These are phyloP conservation scores for Fonsecaea nubica DNA, from an alignment of 2,329 filamentous ascomycete species.

Conservation along the genomic window DNA sequence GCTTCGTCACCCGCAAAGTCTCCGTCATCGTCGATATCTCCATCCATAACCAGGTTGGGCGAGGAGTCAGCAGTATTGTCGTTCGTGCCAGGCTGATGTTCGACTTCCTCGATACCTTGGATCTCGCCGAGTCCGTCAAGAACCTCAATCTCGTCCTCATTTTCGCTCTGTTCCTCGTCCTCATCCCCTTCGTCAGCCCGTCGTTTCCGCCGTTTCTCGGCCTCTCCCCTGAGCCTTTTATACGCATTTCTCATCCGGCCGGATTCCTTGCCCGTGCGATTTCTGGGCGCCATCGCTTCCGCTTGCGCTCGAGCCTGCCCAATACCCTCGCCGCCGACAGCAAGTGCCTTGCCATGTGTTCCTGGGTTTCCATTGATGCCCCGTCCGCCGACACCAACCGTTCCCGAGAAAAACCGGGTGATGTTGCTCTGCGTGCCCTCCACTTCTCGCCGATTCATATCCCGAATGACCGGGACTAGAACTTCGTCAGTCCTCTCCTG, in stretches of 20 bases:
- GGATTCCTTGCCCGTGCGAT: constrained; percentile 67
- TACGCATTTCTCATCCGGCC: constrained; percentile 80
- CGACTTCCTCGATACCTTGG: constrained; percentile 20
- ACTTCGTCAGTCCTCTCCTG: constrained; percentile 94
- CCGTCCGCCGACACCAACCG: constrained; percentile 74
- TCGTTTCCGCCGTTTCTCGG: constrained; percentile 43
- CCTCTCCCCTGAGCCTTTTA: constrained; percentile 67
- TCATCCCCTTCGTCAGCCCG: constrained; percentile 50
- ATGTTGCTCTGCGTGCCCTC: constrained; percentile 97
- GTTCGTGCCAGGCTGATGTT: constrained; percentile 15
- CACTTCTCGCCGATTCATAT: constrained; percentile 86
- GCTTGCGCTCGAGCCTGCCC: constrained; percentile 3
- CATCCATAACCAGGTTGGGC: not conserved
- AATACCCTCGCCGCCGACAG: constrained; percentile 28
- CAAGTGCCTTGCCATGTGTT: constrained; percentile 15
- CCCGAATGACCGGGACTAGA: constrained; percentile 89
- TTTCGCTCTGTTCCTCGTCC: constrained; percentile 39
- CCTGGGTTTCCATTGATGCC: constrained; percentile 12
- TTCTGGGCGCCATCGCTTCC: constrained; percentile 61
- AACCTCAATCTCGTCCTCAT: constrained; percentile 15
- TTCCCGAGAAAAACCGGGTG: constrained; percentile 85
- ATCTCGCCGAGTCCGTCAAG: constrained; percentile 35
- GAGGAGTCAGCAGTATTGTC: not conserved
- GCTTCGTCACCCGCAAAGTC: constrained; percentile 43
- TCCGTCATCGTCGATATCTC: constrained; percentile 37